Conservation (phyloP, 192 early-diverging fungal genomes). For the Phlyctochytrium arcticum region DNA sequence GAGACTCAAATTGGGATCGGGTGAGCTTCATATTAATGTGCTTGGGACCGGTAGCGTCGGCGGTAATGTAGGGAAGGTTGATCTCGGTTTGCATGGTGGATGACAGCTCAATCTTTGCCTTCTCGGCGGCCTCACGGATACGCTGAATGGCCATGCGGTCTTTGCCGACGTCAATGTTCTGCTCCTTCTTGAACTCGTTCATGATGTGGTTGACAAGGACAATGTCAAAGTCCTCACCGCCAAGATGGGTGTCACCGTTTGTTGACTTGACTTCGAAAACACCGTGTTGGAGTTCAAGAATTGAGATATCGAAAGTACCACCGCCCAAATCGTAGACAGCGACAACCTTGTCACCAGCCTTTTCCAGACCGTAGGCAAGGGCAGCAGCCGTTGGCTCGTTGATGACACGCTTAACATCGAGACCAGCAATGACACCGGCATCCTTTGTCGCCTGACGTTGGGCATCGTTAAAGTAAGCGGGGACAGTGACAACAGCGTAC, state of each 20-base stretch:
- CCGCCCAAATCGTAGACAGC: constrained; percentile 98
- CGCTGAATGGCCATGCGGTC: constrained; percentile 97
- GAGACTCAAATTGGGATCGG: constrained; percentile 81
- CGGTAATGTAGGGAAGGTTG: constrained; percentile 94
- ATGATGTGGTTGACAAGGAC: constrained; percentile 72
- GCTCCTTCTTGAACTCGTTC: constrained; percentile 88
- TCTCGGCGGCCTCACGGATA: constrained; percentile 95
- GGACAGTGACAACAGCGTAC: constrained; percentile 95
- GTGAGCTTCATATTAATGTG: constrained; percentile 95
- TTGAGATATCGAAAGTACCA: constrained; percentile 99
- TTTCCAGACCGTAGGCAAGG: constrained; percentile 85
- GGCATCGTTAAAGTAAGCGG: constrained; percentile 98
- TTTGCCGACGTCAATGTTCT: constrained; percentile 65
- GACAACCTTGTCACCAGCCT: constrained; percentile 78
- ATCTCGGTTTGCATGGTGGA: constrained; percentile 93
- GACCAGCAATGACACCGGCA: constrained; percentile 84
- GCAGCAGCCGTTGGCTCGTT: constrained; percentile 96
- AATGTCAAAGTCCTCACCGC: constrained; percentile 67
- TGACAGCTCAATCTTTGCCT: constrained; percentile 98
- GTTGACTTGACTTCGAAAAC: constrained; percentile 99
- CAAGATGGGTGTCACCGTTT: constrained; percentile 87
- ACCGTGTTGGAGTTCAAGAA: constrained; percentile 96
- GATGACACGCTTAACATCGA: constrained; percentile 90
- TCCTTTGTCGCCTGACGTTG: constrained; percentile 97
- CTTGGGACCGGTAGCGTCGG: constrained; percentile 85